Conservation (phyloP, 2,329 filamentous ascomycete species). For the Beauveria brongniartii region DNA sequence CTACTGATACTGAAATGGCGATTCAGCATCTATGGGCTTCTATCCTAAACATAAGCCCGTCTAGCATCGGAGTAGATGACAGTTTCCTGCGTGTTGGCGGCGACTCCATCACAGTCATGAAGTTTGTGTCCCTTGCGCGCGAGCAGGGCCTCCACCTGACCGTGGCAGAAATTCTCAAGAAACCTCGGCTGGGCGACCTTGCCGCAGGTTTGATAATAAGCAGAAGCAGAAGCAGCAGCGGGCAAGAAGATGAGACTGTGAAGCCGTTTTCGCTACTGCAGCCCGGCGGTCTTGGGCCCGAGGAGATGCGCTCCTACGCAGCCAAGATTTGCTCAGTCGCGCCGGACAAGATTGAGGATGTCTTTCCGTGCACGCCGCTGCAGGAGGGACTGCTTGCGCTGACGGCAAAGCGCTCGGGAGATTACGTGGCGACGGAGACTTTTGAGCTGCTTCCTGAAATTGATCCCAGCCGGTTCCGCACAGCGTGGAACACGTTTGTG, state of each 20-base stretch:
- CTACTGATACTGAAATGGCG: slow-evolving; percentile 27
- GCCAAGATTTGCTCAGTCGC: slow-evolving; percentile 10
- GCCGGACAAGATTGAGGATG: slow-evolving; percentile 8
- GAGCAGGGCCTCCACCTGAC: slow-evolving; percentile 14
- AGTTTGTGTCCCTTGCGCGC: slow-evolving; percentile 16
- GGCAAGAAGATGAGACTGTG: background rate
- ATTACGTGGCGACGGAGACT: slow-evolving; percentile 17
- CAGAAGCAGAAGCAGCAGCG: background rate
- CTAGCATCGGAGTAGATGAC: slow-evolving; percentile 27
- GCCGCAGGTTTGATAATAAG: slow-evolving; percentile 1
- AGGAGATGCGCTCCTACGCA: slow-evolving; percentile 10
- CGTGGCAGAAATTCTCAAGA: slow-evolving; percentile 12
- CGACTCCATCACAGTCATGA: slow-evolving; percentile 21
- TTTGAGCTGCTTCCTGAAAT: slow-evolving; percentile 12
- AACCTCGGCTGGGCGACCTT: slow-evolving; percentile 12
- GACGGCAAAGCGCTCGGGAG: slow-evolving; percentile 14
- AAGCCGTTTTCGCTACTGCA: background rate
- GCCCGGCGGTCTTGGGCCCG: background rate
- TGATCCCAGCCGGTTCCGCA: slow-evolving; percentile 17
- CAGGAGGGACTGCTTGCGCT: slow-evolving; percentile 14
- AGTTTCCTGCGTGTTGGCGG: slow-evolving; percentile 41
- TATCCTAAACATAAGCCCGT: slow-evolving; percentile 25
- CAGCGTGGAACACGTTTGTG: slow-evolving; percentile 27
- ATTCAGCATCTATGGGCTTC: slow-evolving; percentile 29
- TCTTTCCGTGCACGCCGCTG: slow-evolving; percentile 12